These are phyloP conservation scores for Rhodofomes roseus DNA, from an alignment of 1,284 basidiomycete species.

Conservation along the genomic window DNA sequence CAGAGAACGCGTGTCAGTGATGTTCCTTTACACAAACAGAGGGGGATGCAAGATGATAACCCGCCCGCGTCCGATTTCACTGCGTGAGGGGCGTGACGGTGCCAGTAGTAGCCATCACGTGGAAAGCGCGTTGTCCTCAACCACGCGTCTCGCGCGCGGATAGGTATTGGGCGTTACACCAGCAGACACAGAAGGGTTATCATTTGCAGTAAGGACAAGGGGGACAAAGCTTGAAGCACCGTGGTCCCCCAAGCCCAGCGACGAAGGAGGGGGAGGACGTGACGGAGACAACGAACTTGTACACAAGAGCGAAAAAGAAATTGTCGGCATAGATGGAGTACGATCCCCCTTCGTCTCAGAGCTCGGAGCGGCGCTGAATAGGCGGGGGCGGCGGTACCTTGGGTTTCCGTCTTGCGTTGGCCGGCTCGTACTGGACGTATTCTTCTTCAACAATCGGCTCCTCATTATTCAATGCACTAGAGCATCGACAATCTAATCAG, in stretches of 20 bases:
- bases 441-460: slow-evolving; percentile 71
- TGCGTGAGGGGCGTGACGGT: background rate
- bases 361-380: slow-evolving; percentile 77
- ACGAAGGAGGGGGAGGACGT: slow-evolving; percentile 58
- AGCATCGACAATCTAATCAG: slow-evolving; percentile 14
- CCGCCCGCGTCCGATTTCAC: slow-evolving; percentile 31
- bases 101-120: slow-evolving; percentile 32
- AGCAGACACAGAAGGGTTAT: slow-evolving; percentile 36
- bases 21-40: slow-evolving; percentile 14
- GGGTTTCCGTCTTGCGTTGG: slow-evolving; percentile 66
- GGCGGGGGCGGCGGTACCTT: slow-evolving; percentile 81
- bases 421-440: slow-evolving; percentile 63
- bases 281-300: slow-evolving; percentile 66
- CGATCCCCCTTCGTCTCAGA: slow-evolving; percentile 85
- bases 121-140: slow-evolving; percentile 18
- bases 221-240: slow-evolving; percentile 69
- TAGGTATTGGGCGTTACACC: slow-evolving; percentile 31
- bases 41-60: slow-evolving; percentile 38
- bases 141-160: slow-evolving; percentile 18
- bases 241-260: slow-evolving; percentile 83
- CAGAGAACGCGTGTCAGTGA: slow-evolving; percentile 37
- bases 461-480: slow-evolving; percentile 66
- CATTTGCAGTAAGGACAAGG: slow-evolving; percentile 56
- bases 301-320: slow-evolving; percentile 41
- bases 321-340: slow-evolving; percentile 35